Conservation (phyloP, 768 basidiomycete species). For the Exidia glandulosa region DNA sequence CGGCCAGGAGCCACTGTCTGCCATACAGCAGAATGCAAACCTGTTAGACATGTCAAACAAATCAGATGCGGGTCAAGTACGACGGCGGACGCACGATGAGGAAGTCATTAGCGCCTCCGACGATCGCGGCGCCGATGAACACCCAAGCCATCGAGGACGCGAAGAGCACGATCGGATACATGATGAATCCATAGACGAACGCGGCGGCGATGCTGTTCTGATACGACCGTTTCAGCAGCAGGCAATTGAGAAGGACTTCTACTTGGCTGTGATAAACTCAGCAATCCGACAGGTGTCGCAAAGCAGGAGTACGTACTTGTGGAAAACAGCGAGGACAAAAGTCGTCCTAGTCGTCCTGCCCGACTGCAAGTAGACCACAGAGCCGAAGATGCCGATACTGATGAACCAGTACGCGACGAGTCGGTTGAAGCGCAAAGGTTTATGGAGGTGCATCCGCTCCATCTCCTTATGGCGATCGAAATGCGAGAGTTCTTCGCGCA, state of each 20-base stretch:
- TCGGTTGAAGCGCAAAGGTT: neutral
- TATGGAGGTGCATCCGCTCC: neutral
- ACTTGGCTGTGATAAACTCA: neutral
- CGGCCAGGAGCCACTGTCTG: neutral
- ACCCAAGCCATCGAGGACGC: neutral
- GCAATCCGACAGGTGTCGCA: neutral
- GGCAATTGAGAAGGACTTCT: neutral
- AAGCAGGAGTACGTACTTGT: neutral
- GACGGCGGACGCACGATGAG: neutral
- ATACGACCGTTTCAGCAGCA: neutral
- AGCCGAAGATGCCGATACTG: neutral
- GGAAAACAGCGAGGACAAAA: neutral
- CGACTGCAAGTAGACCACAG: neutral
- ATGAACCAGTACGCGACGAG: neutral
- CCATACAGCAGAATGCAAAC: neutral
- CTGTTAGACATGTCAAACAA: no score
- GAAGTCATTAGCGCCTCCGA: neutral
- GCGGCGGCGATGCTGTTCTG: neutral
- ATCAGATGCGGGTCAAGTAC: no score
- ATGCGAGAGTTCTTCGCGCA: neutral
- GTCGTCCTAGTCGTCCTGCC: neutral
- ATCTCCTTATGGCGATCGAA: neutral
- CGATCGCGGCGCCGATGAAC: neutral
- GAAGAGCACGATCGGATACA: neutral
- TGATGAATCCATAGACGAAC: neutral